Evolutionary conservation across 2,329 filamentous ascomycete genomes (phyloP), one percentile per base, ranked within the genome.

Genomic region (Bipolaris bicolor): DNA sequence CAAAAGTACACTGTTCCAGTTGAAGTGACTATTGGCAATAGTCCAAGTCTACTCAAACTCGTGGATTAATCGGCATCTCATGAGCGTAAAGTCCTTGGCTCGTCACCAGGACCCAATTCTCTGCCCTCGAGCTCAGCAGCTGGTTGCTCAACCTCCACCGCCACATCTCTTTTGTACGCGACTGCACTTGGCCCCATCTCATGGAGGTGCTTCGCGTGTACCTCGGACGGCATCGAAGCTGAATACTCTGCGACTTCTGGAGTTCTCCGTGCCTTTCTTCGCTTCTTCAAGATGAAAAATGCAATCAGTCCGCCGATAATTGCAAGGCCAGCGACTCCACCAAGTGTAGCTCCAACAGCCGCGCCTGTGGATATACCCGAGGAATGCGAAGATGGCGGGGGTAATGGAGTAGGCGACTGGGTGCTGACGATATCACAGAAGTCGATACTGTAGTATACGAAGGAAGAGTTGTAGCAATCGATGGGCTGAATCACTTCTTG

Each of bases 391-490:
- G 46, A 22, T 3, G 16, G n/a, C 1, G 45, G 40, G 44, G 20
- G 44, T 18, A 47, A 18, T 13, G 36, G 5, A 37, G 47, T 41
- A 5, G 53, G 41, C 5, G 43, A 43, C 18, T 52, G 9, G 22
- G 9, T 34, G 18, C 18, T 34, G 34, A 11, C 39, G 18, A 39
- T 33, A 20, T 57, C 50, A 39, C 55, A 57, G 20, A 54, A 57
- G 39, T 57, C 50, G 11, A 57, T 57, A 20, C 49, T 57, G 39
- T 57, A 54, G 24, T 57, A 57, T 9, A 40, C 55, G 7, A 54
- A 57, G 33, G 55, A 54, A 11, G 50, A 54, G 13, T 57, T 57
- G 55, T 49, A 49, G 18, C 55, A 57, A 9, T 54, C 50, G 33
- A 57, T 44, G 6, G 50, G 45, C 40, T 52, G 43, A 2, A 57